A percentile compares a stretch with the other conserved stretches of the same genome.
phyloP scores from a whole-genome alignment of 306 rosid genomes.

The Acacia acuminata region DNA sequence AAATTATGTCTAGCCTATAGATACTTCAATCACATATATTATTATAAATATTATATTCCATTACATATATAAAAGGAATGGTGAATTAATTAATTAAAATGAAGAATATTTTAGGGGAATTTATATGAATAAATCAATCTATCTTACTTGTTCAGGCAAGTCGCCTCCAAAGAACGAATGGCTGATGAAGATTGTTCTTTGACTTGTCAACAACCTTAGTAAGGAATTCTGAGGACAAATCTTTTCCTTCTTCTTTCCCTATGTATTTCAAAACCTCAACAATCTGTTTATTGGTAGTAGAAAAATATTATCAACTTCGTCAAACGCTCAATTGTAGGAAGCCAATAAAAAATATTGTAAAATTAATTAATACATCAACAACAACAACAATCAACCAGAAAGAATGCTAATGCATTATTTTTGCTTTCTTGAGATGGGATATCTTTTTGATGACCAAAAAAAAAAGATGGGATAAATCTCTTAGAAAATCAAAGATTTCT shows the following conservation, averaged over 20 bases:
- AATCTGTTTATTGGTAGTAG: constrained; percentile 44
- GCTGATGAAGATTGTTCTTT: constrained; percentile 74
- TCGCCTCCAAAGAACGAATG: constrained; percentile 84
- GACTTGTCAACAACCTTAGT: constrained; percentile 55
- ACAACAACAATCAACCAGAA: not conserved
- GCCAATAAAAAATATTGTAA: not conserved
- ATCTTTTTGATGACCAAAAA: too few relatives aligned
- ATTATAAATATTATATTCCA: too few relatives aligned
- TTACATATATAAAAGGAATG: too few relatives aligned
- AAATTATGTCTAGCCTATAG: too few relatives aligned
- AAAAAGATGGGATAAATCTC: not conserved
- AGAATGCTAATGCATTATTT: too few relatives aligned
- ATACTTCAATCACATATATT: not conserved
- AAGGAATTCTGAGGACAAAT: constrained; percentile 44
- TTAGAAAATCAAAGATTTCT: too few relatives aligned
- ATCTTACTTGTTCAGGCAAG: constrained; percentile 54
- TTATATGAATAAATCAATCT: not conserved
- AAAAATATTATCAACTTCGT: not conserved
- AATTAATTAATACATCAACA: not conserved
- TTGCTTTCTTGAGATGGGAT: too few relatives aligned
- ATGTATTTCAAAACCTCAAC: constrained; percentile 61
- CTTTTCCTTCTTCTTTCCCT: constrained; percentile 53
- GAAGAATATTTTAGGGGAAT: not conserved
- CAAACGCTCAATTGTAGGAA: not conserved
- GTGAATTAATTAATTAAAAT: too few relatives aligned